A percentile compares a stretch with the other conserved stretches of the same genome.
Conservation (phyloP, 2,329 filamentous ascomycete species). For the Exophiala oligosperma region DNA sequence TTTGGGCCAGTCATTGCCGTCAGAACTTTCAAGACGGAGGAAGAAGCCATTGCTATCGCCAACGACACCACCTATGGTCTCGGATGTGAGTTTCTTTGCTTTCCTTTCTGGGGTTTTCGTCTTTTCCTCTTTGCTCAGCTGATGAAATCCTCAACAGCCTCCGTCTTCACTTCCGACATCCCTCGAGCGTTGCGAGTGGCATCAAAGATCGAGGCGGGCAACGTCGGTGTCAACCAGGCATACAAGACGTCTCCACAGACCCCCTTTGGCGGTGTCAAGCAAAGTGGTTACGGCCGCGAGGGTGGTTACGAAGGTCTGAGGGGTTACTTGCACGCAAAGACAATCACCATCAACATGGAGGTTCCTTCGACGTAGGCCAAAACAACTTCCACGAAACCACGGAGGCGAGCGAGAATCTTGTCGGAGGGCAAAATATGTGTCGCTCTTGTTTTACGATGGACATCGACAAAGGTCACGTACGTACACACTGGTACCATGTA, state of each 20-base stretch:
- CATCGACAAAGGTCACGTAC: no score
- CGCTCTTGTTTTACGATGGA: background rate
- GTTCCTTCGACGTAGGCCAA: background rate
- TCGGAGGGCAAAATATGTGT: background rate
- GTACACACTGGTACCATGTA: no score
- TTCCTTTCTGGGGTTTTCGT: no score
- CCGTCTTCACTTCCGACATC: constrained; percentile 65
- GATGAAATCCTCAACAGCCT: constrained; percentile 27
- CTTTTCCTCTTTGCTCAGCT: no score
- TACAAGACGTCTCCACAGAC: constrained; percentile 48
- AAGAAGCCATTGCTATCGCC: constrained; percentile 57
- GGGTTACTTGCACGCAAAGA: constrained; percentile 26
- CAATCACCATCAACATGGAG: constrained; percentile 26
- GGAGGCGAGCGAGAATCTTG: no score
- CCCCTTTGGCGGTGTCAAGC: constrained; percentile 64
- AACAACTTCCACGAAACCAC: no score
- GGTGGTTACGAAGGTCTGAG: constrained; percentile 23
- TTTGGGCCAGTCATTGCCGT: constrained; percentile 64
- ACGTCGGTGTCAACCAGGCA: constrained; percentile 70
- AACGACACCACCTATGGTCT: constrained; percentile 61
- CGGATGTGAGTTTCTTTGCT: constrained; percentile 33
- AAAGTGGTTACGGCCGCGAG: constrained; percentile 63
- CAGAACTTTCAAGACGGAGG: constrained; percentile 58
- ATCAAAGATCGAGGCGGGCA: constrained; percentile 62
- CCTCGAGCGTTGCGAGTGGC: constrained; percentile 59